These are phyloP conservation scores for Leishmania lainsoni DNA, from an alignment of 208 protist genomes.

Conservation along the genomic window DNA sequence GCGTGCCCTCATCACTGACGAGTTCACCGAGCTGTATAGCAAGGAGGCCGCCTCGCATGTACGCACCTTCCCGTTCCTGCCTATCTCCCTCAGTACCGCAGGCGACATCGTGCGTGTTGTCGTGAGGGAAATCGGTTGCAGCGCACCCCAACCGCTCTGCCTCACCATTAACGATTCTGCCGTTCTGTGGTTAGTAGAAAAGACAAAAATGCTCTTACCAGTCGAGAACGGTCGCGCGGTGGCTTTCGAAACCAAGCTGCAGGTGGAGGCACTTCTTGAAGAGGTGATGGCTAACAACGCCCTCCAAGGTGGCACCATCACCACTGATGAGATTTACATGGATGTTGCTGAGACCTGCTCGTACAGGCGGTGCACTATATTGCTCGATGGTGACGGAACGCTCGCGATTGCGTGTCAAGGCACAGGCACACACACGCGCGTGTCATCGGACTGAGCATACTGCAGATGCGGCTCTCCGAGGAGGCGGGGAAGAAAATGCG, in stretches of 20 bases:
- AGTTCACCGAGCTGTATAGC: conserved; percentile 63
- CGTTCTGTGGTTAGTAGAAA: conserved; percentile 37
- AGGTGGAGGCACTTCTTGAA: conserved; percentile 33
- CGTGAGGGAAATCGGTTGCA: conserved; percentile 43
- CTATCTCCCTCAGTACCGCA: conserved; percentile 53
- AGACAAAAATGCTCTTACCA: conserved; percentile 27
- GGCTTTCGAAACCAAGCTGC: conserved; percentile 26
- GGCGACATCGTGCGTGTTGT: conserved; percentile 49
- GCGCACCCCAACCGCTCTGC: background rate
- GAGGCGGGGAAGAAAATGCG: background rate
- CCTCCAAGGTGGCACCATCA: background rate
- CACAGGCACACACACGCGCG: background rate
- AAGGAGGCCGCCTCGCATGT: conserved; percentile 51
- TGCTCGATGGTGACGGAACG: background rate
- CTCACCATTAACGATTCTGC: conserved; percentile 34
- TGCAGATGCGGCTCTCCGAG: background rate
- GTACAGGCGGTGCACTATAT: background rate
- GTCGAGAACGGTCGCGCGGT: conserved; percentile 49
- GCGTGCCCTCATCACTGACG: conserved; percentile 53
- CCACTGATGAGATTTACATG: background rate
- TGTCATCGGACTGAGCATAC: background rate
- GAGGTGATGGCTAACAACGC: background rate
- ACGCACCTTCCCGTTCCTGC: conserved; percentile 67
- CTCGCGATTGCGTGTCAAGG: background rate
- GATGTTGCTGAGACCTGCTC: background rate